Base-by-base conservation (phyloP, 2,329 filamentous ascomycete genomes). In the Botrytis porri region DNA sequence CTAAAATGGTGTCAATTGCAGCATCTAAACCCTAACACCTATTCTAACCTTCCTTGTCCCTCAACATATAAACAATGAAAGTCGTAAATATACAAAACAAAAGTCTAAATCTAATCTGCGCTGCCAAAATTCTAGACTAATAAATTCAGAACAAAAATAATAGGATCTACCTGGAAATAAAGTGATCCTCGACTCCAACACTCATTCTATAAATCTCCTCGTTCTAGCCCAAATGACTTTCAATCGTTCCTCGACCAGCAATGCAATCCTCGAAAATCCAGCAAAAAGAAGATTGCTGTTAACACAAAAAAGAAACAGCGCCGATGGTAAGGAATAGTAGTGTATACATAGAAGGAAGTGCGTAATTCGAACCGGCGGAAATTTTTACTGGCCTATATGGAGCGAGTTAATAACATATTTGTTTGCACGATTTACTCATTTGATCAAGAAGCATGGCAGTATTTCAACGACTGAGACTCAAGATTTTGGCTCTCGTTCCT, bases 381-480 rank as follows among this genome's bases (percentile, higher is more conserved):
- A 22, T 57, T 43, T 69, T 57, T 20, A 41, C 65, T 16, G 65
- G 65, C 65, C 65, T 69, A 57, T 43, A 25, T 7, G 3, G 35
- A 32, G 39, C 2, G n/a, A 69, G 29, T 25, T 57, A 57, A 41
- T 32, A 57, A 69, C n/a, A 57, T 41, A 22, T 10, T 69, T 29
- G 32, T 10, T 35, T 57, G 37, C 48, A 69, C 3, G 6, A 5
- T 41, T 41, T 16, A 25, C 3, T 57, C 35, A 25, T 43, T 14
- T 9, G 3, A 57, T 69, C 22, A 54, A 54, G 16, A 41, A 18
- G 20, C 35, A 57, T 69, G 12, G 65, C 48, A 69, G 65, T 69
- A 69, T 69, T 69, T 69, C 65, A 54, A 57, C 41, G 65, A n/a
- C 41, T 75, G 76, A 66, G 25, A 66, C 73, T 32, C 74, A 76